Conservation (phyloP, 2,329 filamentous ascomycete genomes). For the Penicillium nordicum region DNA sequence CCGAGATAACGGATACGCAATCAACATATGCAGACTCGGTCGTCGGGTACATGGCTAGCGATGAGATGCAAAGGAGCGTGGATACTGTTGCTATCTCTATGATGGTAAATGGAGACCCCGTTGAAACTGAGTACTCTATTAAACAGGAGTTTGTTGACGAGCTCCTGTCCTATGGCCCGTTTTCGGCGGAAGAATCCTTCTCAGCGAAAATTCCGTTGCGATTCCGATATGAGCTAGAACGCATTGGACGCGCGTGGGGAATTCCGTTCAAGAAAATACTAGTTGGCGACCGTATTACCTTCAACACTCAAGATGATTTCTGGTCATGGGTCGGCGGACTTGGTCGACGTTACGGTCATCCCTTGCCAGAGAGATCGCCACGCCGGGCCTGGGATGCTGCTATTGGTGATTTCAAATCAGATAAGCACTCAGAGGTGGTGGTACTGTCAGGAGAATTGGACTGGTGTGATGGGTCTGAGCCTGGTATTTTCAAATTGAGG, state of each 20-base stretch:
- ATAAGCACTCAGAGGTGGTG: slow-evolving; percentile 37
- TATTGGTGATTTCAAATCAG: slow-evolving; percentile 30
- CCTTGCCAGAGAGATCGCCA: slow-evolving; percentile 33
- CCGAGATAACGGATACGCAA: slow-evolving; percentile 25
- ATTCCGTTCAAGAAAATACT: slow-evolving; percentile 30
- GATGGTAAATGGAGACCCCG: not conserved
- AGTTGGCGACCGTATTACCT: slow-evolving; percentile 22
- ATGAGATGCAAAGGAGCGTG: slow-evolving; percentile 14
- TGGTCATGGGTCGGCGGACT: slow-evolving; percentile 33
- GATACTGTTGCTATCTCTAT: slow-evolving; percentile 6
- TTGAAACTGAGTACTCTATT: slow-evolving; percentile 12
- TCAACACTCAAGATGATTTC: slow-evolving; percentile 30
- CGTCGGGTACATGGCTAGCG: slow-evolving; percentile 20
- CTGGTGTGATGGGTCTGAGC: slow-evolving; percentile 34
- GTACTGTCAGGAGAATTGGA: slow-evolving; percentile 41
- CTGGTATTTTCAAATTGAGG: slow-evolving; percentile 38
- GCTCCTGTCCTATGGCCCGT: slow-evolving; percentile 36
- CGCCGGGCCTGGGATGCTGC: slow-evolving; percentile 36
- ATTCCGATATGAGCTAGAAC: slow-evolving; percentile 39
- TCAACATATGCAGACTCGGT: slow-evolving; percentile 29
- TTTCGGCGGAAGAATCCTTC: slow-evolving; percentile 29
- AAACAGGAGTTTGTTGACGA: slow-evolving; percentile 27
- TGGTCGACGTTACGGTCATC: slow-evolving; percentile 20
- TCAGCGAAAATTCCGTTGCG: slow-evolving; percentile 30
- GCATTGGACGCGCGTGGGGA: slow-evolving; percentile 31